phyloP scores from a whole-genome alignment of 345 rosid species.

The Citrus sinensis region DVS_A1.0 CM039165.1:32583501-32584000 shows the following conservation, averaged over 20 bases:
- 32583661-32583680: too few relatives aligned
- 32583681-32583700: neutral
- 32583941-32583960: neutral
- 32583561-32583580: neutral
- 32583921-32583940: neutral
- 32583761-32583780: slow-evolving; percentile 1
- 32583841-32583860: neutral
- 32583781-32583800: neutral
- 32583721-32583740: neutral
- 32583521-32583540: neutral
- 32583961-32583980: neutral
- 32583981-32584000: neutral
- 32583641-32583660: too few relatives aligned
- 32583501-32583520: too few relatives aligned
- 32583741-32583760: neutral
- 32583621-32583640: too few relatives aligned
- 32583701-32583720: neutral
- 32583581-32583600: neutral
- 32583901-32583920: neutral
- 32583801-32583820: neutral
- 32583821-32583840: neutral
- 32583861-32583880: slow-evolving; percentile 2
- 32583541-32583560: slow-evolving; percentile 5
- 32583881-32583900: neutral
- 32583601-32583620: too few relatives aligned